Evolutionary conservation across 2,329 filamentous ascomycete species (phyloP).

Genomic region (Beauveria brongniartii): DNA sequence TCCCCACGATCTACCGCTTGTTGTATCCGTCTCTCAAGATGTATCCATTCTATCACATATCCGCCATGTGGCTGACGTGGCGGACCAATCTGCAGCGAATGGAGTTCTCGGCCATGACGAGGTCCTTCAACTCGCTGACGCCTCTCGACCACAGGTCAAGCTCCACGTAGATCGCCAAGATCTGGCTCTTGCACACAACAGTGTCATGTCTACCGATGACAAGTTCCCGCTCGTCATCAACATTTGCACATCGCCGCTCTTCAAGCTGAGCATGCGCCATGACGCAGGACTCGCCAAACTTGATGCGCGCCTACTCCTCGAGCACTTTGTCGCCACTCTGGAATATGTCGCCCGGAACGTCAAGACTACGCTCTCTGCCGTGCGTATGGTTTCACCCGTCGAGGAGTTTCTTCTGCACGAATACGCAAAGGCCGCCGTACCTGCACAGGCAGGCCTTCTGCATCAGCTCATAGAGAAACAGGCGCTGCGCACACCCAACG

Average conservation of each 20-base stretch:
- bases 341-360: neutral
- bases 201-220: neutral
- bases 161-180: neutral
- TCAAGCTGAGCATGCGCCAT: neutral
- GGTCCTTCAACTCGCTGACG: neutral
- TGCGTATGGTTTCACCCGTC: neutral
- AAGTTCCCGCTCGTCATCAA: neutral
- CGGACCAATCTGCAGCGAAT: neutral
- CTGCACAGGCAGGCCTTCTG: neutral
- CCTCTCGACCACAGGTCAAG: neutral
- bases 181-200: neutral
- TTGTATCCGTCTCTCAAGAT: neutral
- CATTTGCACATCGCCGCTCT: neutral
- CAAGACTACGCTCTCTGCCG: neutral
- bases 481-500: neutral
- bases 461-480: neutral
- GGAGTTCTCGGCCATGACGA: neutral
- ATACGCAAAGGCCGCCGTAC: neutral
- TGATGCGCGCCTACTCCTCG: neutral
- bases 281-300: neutral
- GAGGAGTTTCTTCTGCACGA: neutral
- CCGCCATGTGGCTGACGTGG: neutral
- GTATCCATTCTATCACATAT: neutral
- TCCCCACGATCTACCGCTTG: neutral
- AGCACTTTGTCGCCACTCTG: neutral